A percentile compares a stretch with the other conserved stretches of the same genome.
Evolutionary conservation across 2,329 filamentous ascomycete genomes (phyloP).

Genomic region (Fusarium begoniae): DNA sequence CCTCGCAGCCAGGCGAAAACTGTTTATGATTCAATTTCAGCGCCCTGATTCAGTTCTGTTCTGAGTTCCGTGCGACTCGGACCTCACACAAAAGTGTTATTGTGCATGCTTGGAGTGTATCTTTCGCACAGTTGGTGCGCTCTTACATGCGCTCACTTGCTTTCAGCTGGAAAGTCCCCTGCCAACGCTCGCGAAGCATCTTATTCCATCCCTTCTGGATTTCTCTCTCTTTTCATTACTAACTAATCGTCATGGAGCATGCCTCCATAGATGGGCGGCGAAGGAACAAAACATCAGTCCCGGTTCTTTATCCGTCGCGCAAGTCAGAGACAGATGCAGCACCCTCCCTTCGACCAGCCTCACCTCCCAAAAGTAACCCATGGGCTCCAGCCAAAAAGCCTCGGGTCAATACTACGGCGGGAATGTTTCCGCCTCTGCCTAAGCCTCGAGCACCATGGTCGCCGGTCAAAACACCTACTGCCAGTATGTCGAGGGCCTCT

Average conservation of each 20-base stretch:
- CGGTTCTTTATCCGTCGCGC: slow-evolving; percentile 2
- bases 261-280: slow-evolving; percentile 42
- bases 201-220: background rate
- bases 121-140: slow-evolving; percentile 18
- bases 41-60: background rate
- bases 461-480: slow-evolving; percentile 5
- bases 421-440: slow-evolving; percentile 38
- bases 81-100: slow-evolving; percentile 18
- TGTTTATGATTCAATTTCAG: slow-evolving; percentile 25
- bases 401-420: background rate
- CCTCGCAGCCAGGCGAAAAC: background rate
- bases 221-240: background rate
- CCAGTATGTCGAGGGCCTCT: slow-evolving; percentile 22
- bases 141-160: slow-evolving; percentile 22
- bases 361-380: slow-evolving; percentile 47
- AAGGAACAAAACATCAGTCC: slow-evolving; percentile 23
- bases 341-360: slow-evolving; percentile 44
- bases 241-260: slow-evolving; percentile 33
- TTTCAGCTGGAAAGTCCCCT: slow-evolving; percentile 8
- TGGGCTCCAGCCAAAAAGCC: slow-evolving; percentile 36
- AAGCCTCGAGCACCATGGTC: slow-evolving; percentile 4
- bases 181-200: slow-evolving; percentile 1
- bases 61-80: slow-evolving; percentile 29
- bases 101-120: slow-evolving; percentile 24
- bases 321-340: slow-evolving; percentile 20